Evolutionary conservation across 768 basidiomycete species (phyloP), one percentile per base, ranked within the genome.

Genomic region (Kwoniella pini): DNA sequence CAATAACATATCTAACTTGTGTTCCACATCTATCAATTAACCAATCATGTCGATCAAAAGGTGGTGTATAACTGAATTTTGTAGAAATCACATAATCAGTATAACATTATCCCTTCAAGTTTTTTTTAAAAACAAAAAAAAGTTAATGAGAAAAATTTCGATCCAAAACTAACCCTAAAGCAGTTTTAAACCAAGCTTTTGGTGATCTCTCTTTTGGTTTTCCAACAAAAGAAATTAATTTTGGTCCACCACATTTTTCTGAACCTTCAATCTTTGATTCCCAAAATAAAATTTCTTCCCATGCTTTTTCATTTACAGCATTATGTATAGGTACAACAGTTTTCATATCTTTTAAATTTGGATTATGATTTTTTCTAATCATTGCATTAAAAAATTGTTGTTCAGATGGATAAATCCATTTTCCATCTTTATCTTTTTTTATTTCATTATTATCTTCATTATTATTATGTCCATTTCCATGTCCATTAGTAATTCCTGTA

Each of bases 321-420:
- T 99, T 99, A 79, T 99, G 96, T 50, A 99, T 99, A 13, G 94
- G 95, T 21, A 99, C 92, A 71, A 99, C 88, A 27, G 90, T 88
- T 71, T 84, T 86, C 94, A 98, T 97, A 80, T 98, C 95, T n/a
- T 82, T 75, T 21, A 88, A 84, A 28, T 86, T 83, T 3, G 94
- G 94, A 43, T 71, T 86, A 77, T 96, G 90, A 70, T 96, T 87
- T 81, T 98, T 98, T 60, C 95, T 86, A 58, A 87, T 85, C 88
- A 99, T 93, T 19, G 96, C 95, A n/a, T 89, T 83, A 79, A 89
- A 98, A 83, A 99, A 99, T 80, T 97, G 95, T n/a, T 89, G 86
- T 76, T 97, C 91, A 19, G 95, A 97, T 22, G 96, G 96, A 79
- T 99, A 99, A 48, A 96, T 89, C 96, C 96, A 99, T 57, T 91